Evolutionary conservation across 352 stramenopile genomes (phyloP), one percentile per base, ranked within the genome.

Genomic region (Phytophthora constricta): DNA sequence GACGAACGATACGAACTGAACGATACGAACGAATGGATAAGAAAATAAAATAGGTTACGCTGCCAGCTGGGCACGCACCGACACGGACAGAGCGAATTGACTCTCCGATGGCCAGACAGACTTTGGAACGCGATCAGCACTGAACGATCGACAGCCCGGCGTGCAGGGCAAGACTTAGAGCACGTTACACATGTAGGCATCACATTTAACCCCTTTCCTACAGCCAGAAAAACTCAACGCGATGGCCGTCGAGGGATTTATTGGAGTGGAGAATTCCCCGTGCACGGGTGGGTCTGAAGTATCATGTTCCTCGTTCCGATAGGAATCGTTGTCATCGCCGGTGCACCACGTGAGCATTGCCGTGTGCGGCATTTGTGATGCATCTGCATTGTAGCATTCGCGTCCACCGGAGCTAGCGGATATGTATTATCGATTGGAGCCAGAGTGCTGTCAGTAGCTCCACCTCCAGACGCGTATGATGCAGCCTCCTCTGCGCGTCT

Each of bases 131-230:
- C n/a, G n/a, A n/a, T n/a, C n/a, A n/a, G n/a, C n/a, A n/a, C n/a
- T n/a, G n/a, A n/a, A n/a, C n/a, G n/a, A n/a, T n/a, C n/a, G n/a
- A n/a, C n/a, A n/a, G n/a, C n/a, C n/a, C n/a, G n/a, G n/a, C n/a
- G n/a, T n/a, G n/a, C n/a, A n/a, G n/a, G n/a, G n/a, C n/a, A n/a
- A n/a, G n/a, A n/a, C n/a, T n/a, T n/a, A n/a, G n/a, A n/a, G n/a
- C n/a, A n/a, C n/a, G n/a, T n/a, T n/a, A n/a, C n/a, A n/a, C 20
- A 83, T 87, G 64, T 84, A 87, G 1, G 65, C 65, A 27, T 91
- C 74, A 61, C 83, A 93, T 46, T 75, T 79, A 60, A 93, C 62
- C n/a, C 86, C 82, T 59, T n/a, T 90, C 57, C 86, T 83, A 93
- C 16, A 78, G 78, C 86, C 86, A 90, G 16, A 90, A 64, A 42